These are phyloP conservation scores for Thraustochytrium sp. DNA, from an alignment of 352 stramenopile species.

Conservation along the genomic window DNA sequence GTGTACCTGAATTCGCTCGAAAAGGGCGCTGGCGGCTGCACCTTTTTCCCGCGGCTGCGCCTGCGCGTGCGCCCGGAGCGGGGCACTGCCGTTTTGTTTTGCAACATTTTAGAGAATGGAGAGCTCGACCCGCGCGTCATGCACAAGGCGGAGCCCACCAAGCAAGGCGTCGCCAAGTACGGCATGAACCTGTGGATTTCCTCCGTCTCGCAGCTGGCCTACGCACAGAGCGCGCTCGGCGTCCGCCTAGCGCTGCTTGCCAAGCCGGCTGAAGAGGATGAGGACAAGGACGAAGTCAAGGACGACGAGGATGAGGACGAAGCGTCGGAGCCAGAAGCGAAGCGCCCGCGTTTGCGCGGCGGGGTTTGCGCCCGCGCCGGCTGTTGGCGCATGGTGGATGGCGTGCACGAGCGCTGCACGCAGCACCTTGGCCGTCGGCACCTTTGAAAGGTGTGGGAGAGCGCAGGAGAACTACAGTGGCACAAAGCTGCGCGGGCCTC, in stretches of 20 bases:
- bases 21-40: background rate
- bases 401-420: background rate
- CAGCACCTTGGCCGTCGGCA: too few relatives aligned
- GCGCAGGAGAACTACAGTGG: too few relatives aligned
- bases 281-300: background rate
- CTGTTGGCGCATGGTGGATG: background rate
- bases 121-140: background rate
- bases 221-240: background rate
- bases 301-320: background rate
- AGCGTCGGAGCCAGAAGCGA: background rate
- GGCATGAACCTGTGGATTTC: conserved; percentile 6
- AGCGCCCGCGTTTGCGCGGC: background rate
- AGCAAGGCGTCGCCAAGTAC: background rate
- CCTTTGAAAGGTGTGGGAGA: too few relatives aligned
- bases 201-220: background rate
- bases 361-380: background rate
- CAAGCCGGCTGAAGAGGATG: background rate
- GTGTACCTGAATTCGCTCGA: background rate
- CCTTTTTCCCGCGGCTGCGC: background rate
- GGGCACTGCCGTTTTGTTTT: conserved; percentile 6
- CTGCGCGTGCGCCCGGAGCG: background rate
- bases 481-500: too few relatives aligned
- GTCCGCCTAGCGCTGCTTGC: background rate
- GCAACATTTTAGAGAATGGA: background rate
- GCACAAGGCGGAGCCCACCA: background rate